Evolutionary conservation across 345 rosid genomes (phyloP).

Genomic region (Pistacia atlantica): DNA sequence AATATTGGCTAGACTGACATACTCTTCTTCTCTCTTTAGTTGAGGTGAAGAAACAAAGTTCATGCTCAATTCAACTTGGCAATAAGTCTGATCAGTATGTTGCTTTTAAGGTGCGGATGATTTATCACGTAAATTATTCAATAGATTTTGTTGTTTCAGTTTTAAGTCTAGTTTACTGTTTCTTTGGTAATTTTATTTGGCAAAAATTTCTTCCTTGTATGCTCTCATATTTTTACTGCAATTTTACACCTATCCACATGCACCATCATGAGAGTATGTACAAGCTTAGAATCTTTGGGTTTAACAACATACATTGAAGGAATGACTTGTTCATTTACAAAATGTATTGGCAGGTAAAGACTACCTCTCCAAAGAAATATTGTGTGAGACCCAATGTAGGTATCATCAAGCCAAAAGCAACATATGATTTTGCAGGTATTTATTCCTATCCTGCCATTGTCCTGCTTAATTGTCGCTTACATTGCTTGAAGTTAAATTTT

Average conservation of each 20-base stretch:
- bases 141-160: neutral
- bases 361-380: conserved; percentile 60
- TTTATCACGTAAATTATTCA: neutral
- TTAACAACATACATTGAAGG: neutral
- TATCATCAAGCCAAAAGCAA: conserved; percentile 44
- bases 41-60: conserved; percentile 55
- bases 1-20: neutral
- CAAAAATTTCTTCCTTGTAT: too few relatives aligned
- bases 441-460: neutral
- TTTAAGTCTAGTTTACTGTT: neutral
- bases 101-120: conserved; percentile 53
- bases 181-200: neutral
- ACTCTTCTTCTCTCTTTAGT: conserved; percentile 32
- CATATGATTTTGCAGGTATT: conserved; percentile 45
- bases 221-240: neutral
- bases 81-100: conserved; percentile 53
- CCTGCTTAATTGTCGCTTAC: neutral
- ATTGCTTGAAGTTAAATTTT: conserved; percentile 2
- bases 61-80: conserved; percentile 44
- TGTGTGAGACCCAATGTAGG: conserved; percentile 57
- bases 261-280: neutral
- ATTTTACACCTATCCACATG: neutral
- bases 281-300: conserved; percentile 3
- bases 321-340: neutral
- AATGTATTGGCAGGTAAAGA: conserved; percentile 45